Conservation (phyloP, 2,329 filamentous ascomycete genomes). For the Thyridium curvatum region DNA sequence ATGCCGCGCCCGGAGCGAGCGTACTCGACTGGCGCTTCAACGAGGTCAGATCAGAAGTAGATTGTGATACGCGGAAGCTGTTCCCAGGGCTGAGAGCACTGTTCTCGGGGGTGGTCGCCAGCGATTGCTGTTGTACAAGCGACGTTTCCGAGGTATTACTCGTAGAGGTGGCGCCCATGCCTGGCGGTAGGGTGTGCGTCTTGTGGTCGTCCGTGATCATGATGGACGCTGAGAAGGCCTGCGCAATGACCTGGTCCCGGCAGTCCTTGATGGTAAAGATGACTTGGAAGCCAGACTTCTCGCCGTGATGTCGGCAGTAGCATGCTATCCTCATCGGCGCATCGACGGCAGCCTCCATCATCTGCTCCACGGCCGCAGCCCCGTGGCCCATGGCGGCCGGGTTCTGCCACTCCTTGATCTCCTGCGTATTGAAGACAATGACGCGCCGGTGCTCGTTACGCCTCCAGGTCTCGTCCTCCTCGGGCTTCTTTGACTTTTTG, state of each 20-base stretch:
- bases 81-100: slow-evolving; percentile 27
- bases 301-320: slow-evolving; percentile 91
- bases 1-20: neutral
- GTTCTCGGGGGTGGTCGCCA: slow-evolving; percentile 15
- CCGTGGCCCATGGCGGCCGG: slow-evolving; percentile 38
- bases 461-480: slow-evolving; percentile 85
- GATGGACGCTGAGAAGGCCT: slow-evolving; percentile 80
- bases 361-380: slow-evolving; percentile 30
- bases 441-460: slow-evolving; percentile 74
- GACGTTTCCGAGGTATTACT: slow-evolving; percentile 1
- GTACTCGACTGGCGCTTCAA: slow-evolving; percentile 45
- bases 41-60: slow-evolving; percentile 56
- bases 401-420: slow-evolving; percentile 76
- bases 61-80: slow-evolving; percentile 51
- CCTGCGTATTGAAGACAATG: slow-evolving; percentile 85
- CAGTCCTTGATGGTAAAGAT: slow-evolving; percentile 92
- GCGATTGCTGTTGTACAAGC: slow-evolving; percentile 1
- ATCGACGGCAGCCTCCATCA: slow-evolving; percentile 64
- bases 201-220: slow-evolving; percentile 99
- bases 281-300: slow-evolving; percentile 86
- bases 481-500: slow-evolving; percentile 89
- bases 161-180: slow-evolving; percentile 3
- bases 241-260: slow-evolving; percentile 68
- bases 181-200: slow-evolving; percentile 52
- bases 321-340: slow-evolving; percentile 94